Percentiles rank a stretch among this genome's conserved stretches.
Conservation (phyloP, 164 flowering plant species). For the Echeveria elegans region DNA sequence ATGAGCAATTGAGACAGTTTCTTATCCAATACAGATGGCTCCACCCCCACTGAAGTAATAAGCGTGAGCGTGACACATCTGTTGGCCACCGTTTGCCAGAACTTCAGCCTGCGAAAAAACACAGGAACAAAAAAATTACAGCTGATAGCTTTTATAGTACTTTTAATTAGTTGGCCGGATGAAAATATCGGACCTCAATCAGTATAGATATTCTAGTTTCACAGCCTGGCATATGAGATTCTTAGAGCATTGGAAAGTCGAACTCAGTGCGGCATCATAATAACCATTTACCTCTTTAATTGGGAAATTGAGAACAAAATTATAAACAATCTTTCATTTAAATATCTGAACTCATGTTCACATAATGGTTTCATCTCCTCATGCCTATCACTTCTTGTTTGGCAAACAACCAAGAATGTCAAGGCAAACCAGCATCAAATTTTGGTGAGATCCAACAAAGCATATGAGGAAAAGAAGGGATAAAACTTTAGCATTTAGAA, state of each 20-base stretch:
- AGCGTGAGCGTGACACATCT: slow-evolving; percentile 15
- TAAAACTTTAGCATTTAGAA: background rate
- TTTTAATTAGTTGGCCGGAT: too few species aligned
- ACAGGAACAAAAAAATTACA: background rate
- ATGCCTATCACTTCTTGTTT: too few species aligned
- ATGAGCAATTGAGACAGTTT: slow-evolving; percentile 50
- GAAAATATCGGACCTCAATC: background rate
- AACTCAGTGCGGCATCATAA: too few species aligned
- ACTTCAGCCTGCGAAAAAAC: slow-evolving; percentile 8
- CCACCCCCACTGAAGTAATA: slow-evolving; percentile 31
- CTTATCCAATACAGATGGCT: slow-evolving; percentile 42
- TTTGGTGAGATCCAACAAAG: background rate
- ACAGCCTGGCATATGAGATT: too few species aligned
- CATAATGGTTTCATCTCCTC: too few species aligned
- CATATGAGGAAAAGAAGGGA: background rate
- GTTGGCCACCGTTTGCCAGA: slow-evolving; percentile 12
- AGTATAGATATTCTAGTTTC: background rate
- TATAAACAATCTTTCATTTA: too few species aligned
- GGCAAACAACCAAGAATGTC: background rate
- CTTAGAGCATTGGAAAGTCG: too few species aligned
- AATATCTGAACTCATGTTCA: too few species aligned
- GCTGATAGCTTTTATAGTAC: background rate
- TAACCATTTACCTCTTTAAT: background rate
- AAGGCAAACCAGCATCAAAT: background rate
- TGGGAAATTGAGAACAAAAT: background rate